Base-by-base conservation (phyloP, 805 yeast genomes). In the Candida saitoana region DNA sequence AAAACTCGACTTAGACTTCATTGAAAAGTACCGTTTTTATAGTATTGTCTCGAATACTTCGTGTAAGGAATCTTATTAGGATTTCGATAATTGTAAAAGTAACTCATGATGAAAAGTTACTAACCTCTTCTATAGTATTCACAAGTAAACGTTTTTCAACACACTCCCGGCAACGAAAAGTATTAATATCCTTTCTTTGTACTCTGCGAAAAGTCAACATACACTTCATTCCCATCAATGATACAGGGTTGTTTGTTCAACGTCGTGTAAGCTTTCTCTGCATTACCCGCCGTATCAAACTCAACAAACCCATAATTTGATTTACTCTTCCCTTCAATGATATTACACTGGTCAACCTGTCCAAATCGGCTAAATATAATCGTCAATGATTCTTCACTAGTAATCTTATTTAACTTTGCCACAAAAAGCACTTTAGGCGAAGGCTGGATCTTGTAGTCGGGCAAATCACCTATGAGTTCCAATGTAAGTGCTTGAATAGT, bases 221-320 rank as follows among this genome's bases (percentile, higher is more conserved):
- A 78, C 17, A 83, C 74, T 41, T 84, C 65, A 33, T 74, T 55
- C 42, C 82, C 88, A 54, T 82, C 89, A 30, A 82, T 79, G 35
- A 81, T 52, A 3, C 77, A 82, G 6, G 54, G 49, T 12, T 74
- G 75, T 32, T 80, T 78, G n/a, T 36, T 36, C 79, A 82, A 76
- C 52, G 76, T 77, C 42, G 66, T 57, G 53, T 79, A 82, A 0
- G 88, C 88, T n/a, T 52, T 48, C 47, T 83, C 87, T 38, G 85
- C 82, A 29, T 70, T 68, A 32, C 63, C 60, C 44, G 65, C 65
- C 1, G 60, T 54, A 17, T 64, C 69, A 52, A 63, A 82, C 50
- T 81, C 85, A 22, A 83, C 74, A 47, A 83, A 83, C 2, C 81
- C 90, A 52, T 82, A 83, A 40, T 77, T 73, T 2, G 81, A 76